Conservation (phyloP, 73 alveolate genomes). For the Paramecium primaurelia region DNA sequence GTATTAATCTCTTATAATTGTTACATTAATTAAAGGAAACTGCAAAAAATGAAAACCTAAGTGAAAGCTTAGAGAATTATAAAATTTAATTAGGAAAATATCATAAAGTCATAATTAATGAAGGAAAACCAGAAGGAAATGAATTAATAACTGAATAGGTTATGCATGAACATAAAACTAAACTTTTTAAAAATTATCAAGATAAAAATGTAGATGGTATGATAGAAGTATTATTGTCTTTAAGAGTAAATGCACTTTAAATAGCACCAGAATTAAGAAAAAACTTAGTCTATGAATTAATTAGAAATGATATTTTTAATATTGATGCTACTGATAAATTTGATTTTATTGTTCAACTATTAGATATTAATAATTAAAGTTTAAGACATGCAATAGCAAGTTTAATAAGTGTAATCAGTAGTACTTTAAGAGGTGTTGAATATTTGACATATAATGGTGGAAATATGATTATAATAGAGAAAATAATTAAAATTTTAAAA, state of each 20-base stretch:
- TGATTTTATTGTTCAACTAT: slow-evolving; percentile 78
- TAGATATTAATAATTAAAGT: slow-evolving; percentile 80
- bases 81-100: slow-evolving; percentile 95
- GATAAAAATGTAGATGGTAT: slow-evolving; percentile 80
- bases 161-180: slow-evolving; percentile 91
- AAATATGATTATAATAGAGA: slow-evolving; percentile 76
- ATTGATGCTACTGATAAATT: slow-evolving; percentile 75
- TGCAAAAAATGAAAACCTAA: slow-evolving; percentile 82
- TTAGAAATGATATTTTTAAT: slow-evolving; percentile 86
- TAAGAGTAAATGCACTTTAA: slow-evolving; percentile 95
- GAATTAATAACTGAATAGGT: slow-evolving; percentile 83
- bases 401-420: slow-evolving; percentile 82
- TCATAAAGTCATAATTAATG: slow-evolving; percentile 89
- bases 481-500: slow-evolving; percentile 84
- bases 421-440: slow-evolving; percentile 91
- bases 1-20: slow-evolving; percentile 83
- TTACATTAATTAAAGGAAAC: slow-evolving; percentile 81
- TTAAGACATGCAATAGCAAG: slow-evolving; percentile 92
- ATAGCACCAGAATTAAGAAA: slow-evolving; percentile 94
- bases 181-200: slow-evolving; percentile 85
- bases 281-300: slow-evolving; percentile 82
- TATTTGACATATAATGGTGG: slow-evolving; percentile 80
- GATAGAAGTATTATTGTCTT: slow-evolving; percentile 86
- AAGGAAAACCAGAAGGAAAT: slow-evolving; percentile 83
- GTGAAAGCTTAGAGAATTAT: slow-evolving; percentile 85